Conservation (phyloP, 345 rosid species). For the Streptanthus diversifolius region DNA sequence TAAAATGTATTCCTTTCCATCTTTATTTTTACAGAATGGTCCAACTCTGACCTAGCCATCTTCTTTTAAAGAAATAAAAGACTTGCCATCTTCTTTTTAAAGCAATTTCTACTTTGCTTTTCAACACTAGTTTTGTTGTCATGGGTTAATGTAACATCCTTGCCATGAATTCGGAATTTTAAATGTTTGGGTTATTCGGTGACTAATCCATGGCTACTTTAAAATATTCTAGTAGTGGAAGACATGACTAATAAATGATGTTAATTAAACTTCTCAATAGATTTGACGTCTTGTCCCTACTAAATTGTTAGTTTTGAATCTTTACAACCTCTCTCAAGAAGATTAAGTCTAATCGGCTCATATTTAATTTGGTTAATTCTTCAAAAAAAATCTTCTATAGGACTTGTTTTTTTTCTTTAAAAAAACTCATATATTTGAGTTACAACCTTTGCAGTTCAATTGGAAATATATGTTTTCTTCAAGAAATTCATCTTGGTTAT, state of each 20-base stretch:
- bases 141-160: neutral
- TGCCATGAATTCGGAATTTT: neutral
- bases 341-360: neutral
- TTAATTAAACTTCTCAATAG: neutral
- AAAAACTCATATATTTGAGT: neutral
- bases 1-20: neutral
- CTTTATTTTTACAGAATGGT: constrained; percentile 14
- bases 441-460: neutral
- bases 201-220: neutral
- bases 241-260: neutral
- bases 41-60: constrained; percentile 15
- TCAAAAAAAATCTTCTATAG: neutral
- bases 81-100: neutral
- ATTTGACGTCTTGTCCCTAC: neutral
- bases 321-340: neutral
- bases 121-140: neutral
- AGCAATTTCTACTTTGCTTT: constrained; percentile 2
- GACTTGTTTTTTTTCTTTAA: neutral
- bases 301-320: neutral
- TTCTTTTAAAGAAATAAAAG: neutral
- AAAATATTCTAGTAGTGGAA: neutral
- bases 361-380: neutral
- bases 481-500: neutral
- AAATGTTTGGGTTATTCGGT: neutral
- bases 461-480: neutral